These are phyloP conservation scores for Pleurotus ostreatus DNA, from an alignment of 768 basidiomycete species.

Conservation along the genomic window DNA sequence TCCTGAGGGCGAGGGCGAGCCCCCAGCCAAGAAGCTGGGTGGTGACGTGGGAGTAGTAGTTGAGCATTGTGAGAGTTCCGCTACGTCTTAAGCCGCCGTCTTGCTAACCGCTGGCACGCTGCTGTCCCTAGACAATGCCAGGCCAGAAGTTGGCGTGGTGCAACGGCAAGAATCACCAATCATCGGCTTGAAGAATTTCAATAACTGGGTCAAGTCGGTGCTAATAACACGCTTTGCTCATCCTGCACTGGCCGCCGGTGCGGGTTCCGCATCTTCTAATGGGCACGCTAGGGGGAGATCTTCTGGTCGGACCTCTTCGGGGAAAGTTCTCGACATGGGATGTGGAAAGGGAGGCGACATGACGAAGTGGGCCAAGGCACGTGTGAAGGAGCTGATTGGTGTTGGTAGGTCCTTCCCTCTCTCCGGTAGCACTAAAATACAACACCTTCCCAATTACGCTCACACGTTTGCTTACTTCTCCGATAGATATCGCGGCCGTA, in stretches of 20 bases:
- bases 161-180: slow-evolving; percentile 89
- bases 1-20: slow-evolving; percentile 33
- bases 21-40: slow-evolving; percentile 46
- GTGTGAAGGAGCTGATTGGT: slow-evolving; percentile 72
- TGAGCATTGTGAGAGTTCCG: slow-evolving; percentile 64
- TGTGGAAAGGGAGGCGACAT: slow-evolving; percentile 99
- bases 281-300: slow-evolving; percentile 25
- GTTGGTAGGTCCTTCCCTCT: slow-evolving; percentile 52
- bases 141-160: slow-evolving; percentile 86
- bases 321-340: slow-evolving; percentile 92
- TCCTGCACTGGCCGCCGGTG: slow-evolving; percentile 51
- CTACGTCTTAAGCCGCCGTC: background rate
- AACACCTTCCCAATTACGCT: background rate
- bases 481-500: slow-evolving; percentile 79
- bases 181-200: slow-evolving; percentile 95
- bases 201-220: slow-evolving; percentile 99
- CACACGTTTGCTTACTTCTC: slow-evolving; percentile 8
- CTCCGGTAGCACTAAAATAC: background rate
- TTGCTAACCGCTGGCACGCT: slow-evolving; percentile 5
- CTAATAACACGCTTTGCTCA: slow-evolving; percentile 88
- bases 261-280: slow-evolving; percentile 18
- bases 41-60: slow-evolving; percentile 75
- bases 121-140: slow-evolving; percentile 69
- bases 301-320: slow-evolving; percentile 32
- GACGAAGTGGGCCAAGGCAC: slow-evolving; percentile 90